These are phyloP conservation scores for Verruconis gallopava DNA, from an alignment of 2,329 filamentous ascomycete genomes.

Conservation along the genomic window DNA sequence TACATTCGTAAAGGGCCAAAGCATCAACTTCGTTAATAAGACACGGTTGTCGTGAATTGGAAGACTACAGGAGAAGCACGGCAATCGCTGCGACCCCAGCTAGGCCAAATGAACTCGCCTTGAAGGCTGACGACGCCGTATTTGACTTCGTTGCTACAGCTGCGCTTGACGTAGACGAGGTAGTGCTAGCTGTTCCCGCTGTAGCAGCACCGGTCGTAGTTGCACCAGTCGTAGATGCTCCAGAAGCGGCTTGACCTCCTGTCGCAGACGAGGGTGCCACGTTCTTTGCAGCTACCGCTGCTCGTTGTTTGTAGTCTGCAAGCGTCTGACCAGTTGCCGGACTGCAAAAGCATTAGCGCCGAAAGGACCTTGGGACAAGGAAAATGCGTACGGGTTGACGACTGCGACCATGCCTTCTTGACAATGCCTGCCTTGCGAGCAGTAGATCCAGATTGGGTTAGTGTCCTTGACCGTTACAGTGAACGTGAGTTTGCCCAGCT, in stretches of 20 bases:
- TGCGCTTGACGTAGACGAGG: neutral
- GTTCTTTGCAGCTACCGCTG: slow-evolving; percentile 2
- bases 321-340: slow-evolving; percentile 8
- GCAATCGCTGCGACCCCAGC: neutral
- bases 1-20: too few relatives aligned
- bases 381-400: slow-evolving; percentile 53
- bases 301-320: neutral
- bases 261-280: neutral
- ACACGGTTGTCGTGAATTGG: too few relatives aligned
- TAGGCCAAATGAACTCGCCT: neutral
- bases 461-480: slow-evolving; percentile 56
- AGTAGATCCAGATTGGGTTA: slow-evolving; percentile 68
- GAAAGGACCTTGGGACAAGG: neutral
- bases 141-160: neutral
- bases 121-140: neutral
- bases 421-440: slow-evolving; percentile 62
- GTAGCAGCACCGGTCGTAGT: neutral
- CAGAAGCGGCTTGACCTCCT: neutral
- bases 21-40: too few relatives aligned
- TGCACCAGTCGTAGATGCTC: too few relatives aligned
- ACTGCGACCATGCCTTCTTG: slow-evolving; percentile 63
- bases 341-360: neutral
- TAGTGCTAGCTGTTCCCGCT: neutral
- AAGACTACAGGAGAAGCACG: neutral
- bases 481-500: slow-evolving; percentile 46